phyloP scores from a whole-genome alignment of 2,329 filamentous ascomycete species.

The Canariomyces notabilis region DNA sequence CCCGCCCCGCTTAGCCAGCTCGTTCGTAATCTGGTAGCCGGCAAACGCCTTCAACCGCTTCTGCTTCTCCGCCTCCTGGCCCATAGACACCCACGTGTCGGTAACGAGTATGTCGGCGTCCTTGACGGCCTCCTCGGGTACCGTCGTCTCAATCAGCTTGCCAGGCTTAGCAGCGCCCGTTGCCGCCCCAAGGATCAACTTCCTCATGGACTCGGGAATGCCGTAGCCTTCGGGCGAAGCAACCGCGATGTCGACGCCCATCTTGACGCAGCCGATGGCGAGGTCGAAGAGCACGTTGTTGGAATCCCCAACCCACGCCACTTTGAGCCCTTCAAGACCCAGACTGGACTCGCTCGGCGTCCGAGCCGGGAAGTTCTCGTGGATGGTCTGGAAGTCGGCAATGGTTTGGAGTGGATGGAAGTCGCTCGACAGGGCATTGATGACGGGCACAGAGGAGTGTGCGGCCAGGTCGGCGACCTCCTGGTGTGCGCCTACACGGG shows the following conservation, averaged over 20 bases:
- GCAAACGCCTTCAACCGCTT: slow-evolving; percentile 75
- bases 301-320: slow-evolving; percentile 93
- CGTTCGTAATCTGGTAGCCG: slow-evolving; percentile 86
- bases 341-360: slow-evolving; percentile 39
- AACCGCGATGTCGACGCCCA: slow-evolving; percentile 80
- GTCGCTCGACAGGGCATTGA: slow-evolving; percentile 82
- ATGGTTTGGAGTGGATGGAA: slow-evolving; percentile 94
- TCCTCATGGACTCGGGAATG: slow-evolving; percentile 70
- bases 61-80: slow-evolving; percentile 79
- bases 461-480: slow-evolving; percentile 67
- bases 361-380: slow-evolving; percentile 63
- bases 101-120: slow-evolving; percentile 87
- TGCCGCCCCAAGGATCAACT: slow-evolving; percentile 63
- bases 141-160: slow-evolving; percentile 66
- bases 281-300: slow-evolving; percentile 97
- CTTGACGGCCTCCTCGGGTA: slow-evolving; percentile 81
- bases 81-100: slow-evolving; percentile 98
- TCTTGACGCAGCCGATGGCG: slow-evolving; percentile 79
- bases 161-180: slow-evolving; percentile 54
- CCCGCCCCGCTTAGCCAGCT: slow-evolving; percentile 76
- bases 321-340: slow-evolving; percentile 75
- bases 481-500: slow-evolving; percentile 70
- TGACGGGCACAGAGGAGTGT: slow-evolving; percentile 72
- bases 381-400: slow-evolving; percentile 87
- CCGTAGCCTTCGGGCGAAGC: slow-evolving; percentile 81